These are phyloP conservation scores for Penstemon davidsonii DNA, from an alignment of 257 asterid species.

Conservation along the genomic window DNA sequence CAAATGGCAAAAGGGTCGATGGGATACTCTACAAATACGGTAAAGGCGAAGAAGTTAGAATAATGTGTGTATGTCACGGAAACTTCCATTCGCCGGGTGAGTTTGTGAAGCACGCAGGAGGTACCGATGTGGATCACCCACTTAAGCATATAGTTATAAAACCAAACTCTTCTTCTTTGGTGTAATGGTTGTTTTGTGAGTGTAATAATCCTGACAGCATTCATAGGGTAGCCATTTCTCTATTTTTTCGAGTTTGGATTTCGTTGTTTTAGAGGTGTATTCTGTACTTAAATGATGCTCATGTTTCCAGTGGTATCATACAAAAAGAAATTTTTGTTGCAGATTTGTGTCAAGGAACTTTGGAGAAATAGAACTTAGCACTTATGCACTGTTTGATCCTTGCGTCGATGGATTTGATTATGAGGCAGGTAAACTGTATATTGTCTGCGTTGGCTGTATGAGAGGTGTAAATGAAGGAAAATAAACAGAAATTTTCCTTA, in stretches of 20 bases:
- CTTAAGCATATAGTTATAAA: conserved; percentile 87
- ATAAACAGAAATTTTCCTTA: too few species aligned
- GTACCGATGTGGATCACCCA: conserved; percentile 61
- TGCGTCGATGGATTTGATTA: too few species aligned
- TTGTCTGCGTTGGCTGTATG: too few species aligned
- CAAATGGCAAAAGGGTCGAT: conserved; percentile 79
- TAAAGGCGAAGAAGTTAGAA: conserved; percentile 80
- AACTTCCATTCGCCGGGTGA: conserved; percentile 81
- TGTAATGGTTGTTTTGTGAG: conserved; percentile 30
- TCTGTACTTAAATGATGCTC: conserved; percentile 17
- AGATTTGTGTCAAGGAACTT: not conserved
- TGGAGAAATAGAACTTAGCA: not conserved
- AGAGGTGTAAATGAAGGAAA: too few species aligned
- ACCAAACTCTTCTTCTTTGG: conserved; percentile 55
- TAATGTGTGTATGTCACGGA: conserved; percentile 97
- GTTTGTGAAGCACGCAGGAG: conserved; percentile 87
- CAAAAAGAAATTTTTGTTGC: conserved; percentile 12
- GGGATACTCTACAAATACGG: conserved; percentile 85
- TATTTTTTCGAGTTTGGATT: conserved; percentile 17
- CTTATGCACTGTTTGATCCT: not conserved
- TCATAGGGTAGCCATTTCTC: not conserved
- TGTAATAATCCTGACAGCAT: not conserved
- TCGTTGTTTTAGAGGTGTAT: not conserved
- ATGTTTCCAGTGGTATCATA: conserved; percentile 28
- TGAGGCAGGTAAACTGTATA: too few species aligned